These are phyloP conservation scores for Colletotrichum liaoningense DNA, from an alignment of 2,329 filamentous ascomycete genomes.

Conservation along the genomic window DNA sequence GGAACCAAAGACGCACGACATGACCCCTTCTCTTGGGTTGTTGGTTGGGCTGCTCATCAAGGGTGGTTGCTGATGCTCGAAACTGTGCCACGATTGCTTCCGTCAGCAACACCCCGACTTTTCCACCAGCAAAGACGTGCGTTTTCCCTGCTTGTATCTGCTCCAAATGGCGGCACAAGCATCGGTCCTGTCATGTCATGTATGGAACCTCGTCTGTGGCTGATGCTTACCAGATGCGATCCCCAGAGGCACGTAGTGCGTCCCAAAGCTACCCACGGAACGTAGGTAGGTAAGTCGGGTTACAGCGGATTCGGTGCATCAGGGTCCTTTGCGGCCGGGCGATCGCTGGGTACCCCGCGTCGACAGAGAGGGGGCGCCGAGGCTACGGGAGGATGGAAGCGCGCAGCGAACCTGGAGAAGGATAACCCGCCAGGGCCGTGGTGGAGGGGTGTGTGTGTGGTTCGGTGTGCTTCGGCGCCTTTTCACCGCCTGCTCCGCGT, in stretches of 20 bases:
- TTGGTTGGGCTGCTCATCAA: not conserved
- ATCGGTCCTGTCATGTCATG: not conserved
- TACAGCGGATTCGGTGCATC: conserved; percentile 25
- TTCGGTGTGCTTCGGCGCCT: conserved; percentile 34
- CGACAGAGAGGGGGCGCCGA: not conserved
- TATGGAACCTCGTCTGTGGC: conserved; percentile 5
- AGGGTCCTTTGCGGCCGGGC: conserved; percentile 33
- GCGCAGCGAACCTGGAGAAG: conserved; percentile 17
- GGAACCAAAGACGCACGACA: conserved; percentile 1
- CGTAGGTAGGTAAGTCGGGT: not conserved
- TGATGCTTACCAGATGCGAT: conserved; percentile 25
- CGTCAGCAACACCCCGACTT: conserved; percentile 2
- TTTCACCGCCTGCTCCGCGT: conserved; percentile 19
- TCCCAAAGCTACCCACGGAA: not conserved
- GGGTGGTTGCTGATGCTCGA: not conserved
- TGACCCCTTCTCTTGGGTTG: not conserved
- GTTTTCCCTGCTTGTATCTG: not conserved
- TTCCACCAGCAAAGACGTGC: not conserved
- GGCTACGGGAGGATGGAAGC: conserved; percentile 20
- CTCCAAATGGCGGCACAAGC: conserved; percentile 4
- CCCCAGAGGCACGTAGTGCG: not conserved
- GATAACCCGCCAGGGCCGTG: conserved; percentile 22
- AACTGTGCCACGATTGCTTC: not conserved
- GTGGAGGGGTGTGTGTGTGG: conserved; percentile 30
- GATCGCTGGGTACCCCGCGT: conserved; percentile 28